Base-by-base conservation (phyloP, 1,139 yeast species). In the Yamadazyma atlantica region DNA sequence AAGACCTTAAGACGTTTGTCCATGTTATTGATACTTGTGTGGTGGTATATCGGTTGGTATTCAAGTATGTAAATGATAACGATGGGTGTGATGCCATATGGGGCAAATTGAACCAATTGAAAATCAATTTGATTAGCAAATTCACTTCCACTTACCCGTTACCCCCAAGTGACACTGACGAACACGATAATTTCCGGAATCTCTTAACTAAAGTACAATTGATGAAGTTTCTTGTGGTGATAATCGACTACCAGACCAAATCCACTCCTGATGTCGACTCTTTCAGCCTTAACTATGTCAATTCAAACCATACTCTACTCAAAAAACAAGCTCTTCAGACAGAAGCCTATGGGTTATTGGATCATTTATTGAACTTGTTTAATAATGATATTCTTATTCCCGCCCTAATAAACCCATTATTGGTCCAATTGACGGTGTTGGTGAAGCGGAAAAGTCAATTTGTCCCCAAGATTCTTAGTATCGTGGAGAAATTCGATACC, bases 271-370 rank as follows among this genome's bases (percentile, higher is more conserved):
- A 42, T 29, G 40, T 46, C 4, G 50, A 57, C 13, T 79, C 75
- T 26, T 75, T 82, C 33, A 82, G 86, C 15, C 64, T 86, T 34
- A 60, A 79, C 3, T 64, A 75, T 39, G 81, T 88, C 1, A 77
- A 78, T 17, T 68, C 78, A 2, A 71, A 68, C 40, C 97, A 90
- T 55, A 77, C 90, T 1, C 74, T 88, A 35, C 71, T 90, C 35
- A 76, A 76, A 42, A 69, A 66, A 37, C 57, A 66, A 31, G 51
- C 53, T 39, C 62, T 88, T 48, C 89, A 85, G 49, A 78, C 84
- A 7, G 96, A 90, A 57, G 85, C 92, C 0, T 74, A 73, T 38
- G 81, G 76, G 2, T 66, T 85, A 36, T 65, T 92, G 35, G 96
- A 88, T 47, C 60, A 79, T 35, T 58, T 90, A 28, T 63, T 88